Evolutionary conservation across 768 basidiomycete genomes (phyloP).

Genomic region (Rhizopogon sp.): DNA sequence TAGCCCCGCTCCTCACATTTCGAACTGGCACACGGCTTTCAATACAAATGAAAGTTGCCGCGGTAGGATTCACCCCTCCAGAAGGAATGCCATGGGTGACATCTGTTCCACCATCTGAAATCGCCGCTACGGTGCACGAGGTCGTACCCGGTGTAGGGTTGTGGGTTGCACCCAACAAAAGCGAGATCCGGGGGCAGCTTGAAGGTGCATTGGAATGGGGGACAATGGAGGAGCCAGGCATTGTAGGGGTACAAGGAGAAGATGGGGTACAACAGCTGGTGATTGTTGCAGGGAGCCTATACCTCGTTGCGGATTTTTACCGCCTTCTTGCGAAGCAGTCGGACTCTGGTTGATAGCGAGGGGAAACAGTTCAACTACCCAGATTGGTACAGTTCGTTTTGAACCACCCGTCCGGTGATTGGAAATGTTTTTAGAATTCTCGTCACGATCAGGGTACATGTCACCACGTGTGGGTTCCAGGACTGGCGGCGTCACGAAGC

Average conservation of each 20-base stretch:
- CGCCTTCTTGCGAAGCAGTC: constrained; percentile 31
- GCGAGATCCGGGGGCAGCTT: constrained; percentile 30
- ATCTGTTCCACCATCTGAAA: constrained; percentile 46
- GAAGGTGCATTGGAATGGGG: constrained; percentile 48
- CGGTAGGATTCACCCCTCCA: constrained; percentile 65
- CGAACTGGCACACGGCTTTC: constrained; percentile 20
- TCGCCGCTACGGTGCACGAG: constrained; percentile 40
- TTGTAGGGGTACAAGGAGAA: constrained; percentile 1
- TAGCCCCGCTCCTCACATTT: constrained; percentile 58
- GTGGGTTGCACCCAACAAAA: constrained; percentile 36
- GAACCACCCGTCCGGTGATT: neutral
- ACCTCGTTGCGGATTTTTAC: constrained; percentile 93
- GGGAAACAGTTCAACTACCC: neutral
- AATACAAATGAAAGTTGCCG: constrained; percentile 44
- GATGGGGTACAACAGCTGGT: constrained; percentile 39
- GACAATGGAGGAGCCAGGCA: constrained; percentile 9
- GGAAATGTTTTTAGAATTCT: neutral
- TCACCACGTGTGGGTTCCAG: neutral
- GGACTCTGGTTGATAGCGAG: neutral
- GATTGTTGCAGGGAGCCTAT: constrained; percentile 86
- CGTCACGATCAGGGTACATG: neutral
- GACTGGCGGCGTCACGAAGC: neutral
- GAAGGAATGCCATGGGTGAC: constrained; percentile 96
- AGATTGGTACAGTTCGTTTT: neutral
- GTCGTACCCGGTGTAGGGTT: constrained; percentile 43